Conservation (phyloP, 257 asterid species). For the Nicotiana tomentosiformis region DNA sequence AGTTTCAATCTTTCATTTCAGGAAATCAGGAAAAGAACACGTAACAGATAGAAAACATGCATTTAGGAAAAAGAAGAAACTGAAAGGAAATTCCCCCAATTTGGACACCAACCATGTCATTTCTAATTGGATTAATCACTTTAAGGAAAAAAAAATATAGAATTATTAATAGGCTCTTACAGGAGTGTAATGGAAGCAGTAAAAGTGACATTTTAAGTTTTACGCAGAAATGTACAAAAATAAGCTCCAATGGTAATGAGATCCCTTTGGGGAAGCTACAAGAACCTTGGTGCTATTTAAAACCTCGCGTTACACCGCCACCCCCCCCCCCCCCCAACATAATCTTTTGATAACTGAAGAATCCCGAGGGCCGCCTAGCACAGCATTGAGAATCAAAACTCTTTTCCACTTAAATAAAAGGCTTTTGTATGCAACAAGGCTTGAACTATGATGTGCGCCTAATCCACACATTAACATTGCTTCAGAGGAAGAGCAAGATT, state of each 20-base stretch:
- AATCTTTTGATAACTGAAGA: too few relatives aligned
- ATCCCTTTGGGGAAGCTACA: background rate
- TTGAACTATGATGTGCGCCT: background rate
- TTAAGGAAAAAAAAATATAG: background rate
- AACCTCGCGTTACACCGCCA: too few relatives aligned
- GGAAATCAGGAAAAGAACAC: too few relatives aligned
- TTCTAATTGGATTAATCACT: background rate
- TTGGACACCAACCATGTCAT: background rate
- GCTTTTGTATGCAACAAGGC: background rate
- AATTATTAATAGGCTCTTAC: background rate
- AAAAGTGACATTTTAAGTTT: background rate
- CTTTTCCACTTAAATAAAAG: background rate
- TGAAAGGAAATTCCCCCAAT: background rate
- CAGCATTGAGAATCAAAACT: too few relatives aligned
- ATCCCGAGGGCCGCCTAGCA: too few relatives aligned
- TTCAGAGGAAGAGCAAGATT: conserved; percentile 28
- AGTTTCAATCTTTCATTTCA: too few relatives aligned
- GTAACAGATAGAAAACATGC: too few relatives aligned
- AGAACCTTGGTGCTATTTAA: background rate
- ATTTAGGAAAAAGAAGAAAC: background rate
- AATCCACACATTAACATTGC: background rate
- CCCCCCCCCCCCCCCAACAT: too few relatives aligned
- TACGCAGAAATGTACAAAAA: background rate
- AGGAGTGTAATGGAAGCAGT: background rate
- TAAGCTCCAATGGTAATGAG: background rate